These are phyloP conservation scores for Aphanomyces invadans DNA, from an alignment of 352 stramenopile species.

Conservation along the genomic window DNA sequence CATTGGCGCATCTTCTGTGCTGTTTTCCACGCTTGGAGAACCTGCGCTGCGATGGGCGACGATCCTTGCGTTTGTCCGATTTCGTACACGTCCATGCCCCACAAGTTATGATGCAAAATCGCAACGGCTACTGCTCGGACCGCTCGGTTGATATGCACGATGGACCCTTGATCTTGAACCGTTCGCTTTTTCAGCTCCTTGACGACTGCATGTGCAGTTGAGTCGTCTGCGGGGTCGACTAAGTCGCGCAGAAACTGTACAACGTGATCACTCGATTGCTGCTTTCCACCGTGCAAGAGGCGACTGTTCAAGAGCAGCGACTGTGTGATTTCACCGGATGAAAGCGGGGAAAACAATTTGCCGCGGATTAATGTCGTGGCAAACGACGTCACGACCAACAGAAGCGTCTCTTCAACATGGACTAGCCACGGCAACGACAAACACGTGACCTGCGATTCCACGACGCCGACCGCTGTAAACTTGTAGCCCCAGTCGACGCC, in stretches of 20 bases:
- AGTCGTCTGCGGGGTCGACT: conserved; percentile 33
- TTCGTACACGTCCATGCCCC: conserved; percentile 68
- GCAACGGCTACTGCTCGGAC: conserved; percentile 58
- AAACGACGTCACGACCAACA: conserved; percentile 46
- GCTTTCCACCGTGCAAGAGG: conserved; percentile 48
- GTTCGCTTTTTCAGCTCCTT: conserved; percentile 28
- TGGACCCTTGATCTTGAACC: conserved; percentile 8
- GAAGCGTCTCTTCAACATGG: conserved; percentile 40
- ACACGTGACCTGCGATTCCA: conserved; percentile 45
- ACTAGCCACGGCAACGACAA: conserved; percentile 59
- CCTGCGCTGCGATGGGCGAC: conserved; percentile 42
- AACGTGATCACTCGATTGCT: conserved; percentile 38
- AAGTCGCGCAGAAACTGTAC: conserved; percentile 54
- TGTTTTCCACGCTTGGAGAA: conserved; percentile 68
- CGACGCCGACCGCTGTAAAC: conserved; percentile 54
- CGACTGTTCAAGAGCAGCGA: conserved; percentile 51
- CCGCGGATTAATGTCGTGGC: conserved; percentile 35
- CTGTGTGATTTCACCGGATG: conserved; percentile 44
- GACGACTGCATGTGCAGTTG: conserved; percentile 39
- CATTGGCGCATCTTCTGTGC: conserved; percentile 81
- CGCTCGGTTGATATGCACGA: conserved; percentile 36
- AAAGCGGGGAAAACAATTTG: conserved; percentile 39
- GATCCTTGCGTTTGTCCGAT: conserved; percentile 40
- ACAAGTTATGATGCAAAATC: conserved; percentile 82
- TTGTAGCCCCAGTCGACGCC: conserved; percentile 80